These are phyloP conservation scores for Lithospermum erythrorhizon DNA, from an alignment of 257 asterid species.

Conservation along the genomic window DNA sequence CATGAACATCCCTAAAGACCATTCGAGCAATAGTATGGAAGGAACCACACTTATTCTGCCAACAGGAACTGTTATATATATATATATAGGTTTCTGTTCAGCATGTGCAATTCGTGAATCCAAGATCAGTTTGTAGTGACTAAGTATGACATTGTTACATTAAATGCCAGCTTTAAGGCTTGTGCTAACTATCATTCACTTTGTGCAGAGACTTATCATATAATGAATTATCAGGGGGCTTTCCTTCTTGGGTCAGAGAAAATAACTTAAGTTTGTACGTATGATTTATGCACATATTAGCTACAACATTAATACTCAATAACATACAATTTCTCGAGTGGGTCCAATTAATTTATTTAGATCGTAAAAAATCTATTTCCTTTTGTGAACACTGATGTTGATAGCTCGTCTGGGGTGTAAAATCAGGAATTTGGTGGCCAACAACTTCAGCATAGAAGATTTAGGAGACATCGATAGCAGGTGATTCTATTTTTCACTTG, in stretches of 20 bases:
- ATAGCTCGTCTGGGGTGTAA: slow-evolving; percentile 1
- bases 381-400: slow-evolving; percentile 7
- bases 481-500: slow-evolving; percentile 14
- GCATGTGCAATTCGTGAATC: too few species aligned
- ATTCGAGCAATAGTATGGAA: too few species aligned
- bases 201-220: slow-evolving; percentile 60
- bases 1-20: too few species aligned
- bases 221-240: slow-evolving; percentile 59
- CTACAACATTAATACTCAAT: neutral
- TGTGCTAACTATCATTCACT: neutral
- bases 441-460: slow-evolving; percentile 42
- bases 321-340: neutral
- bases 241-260: slow-evolving; percentile 59
- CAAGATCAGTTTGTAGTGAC: too few species aligned
- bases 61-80: too few species aligned
- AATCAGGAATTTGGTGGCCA: slow-evolving; percentile 60
- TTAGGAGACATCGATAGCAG: slow-evolving; percentile 33
- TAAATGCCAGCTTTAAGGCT: neutral
- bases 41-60: too few species aligned
- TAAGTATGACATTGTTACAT: neutral
- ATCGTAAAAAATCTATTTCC: neutral
- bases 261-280: slow-evolving; percentile 43
- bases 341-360: neutral
- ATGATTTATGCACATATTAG: slow-evolving; percentile 7
- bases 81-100: too few species aligned